Evolutionary conservation across 495 filamentous ascomycete species (phyloP), one percentile per base, ranked within the genome.

Genomic region (Tetracladium marchalianum): DNA sequence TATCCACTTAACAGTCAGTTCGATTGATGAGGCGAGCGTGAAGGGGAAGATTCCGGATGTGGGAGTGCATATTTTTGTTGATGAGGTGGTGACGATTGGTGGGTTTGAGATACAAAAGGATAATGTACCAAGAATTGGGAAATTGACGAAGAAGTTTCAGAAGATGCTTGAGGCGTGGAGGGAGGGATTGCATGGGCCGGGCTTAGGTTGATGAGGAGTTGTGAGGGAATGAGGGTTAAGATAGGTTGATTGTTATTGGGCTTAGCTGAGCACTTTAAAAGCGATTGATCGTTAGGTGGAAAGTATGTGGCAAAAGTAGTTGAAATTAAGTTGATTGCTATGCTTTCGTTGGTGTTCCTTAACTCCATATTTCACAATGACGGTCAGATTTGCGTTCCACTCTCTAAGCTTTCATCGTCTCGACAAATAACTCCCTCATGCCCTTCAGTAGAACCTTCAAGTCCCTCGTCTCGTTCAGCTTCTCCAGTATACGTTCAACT

Each of bases 361-460:
- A 7, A 27, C 22, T 27, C 7, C 3, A 7, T 27, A 27, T 3
- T 19, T 32, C 8, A 47, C 13, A 0, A 13, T 8, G 6, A 46
- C 22, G 7, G 6, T 11, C n/a, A n/a, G 11, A 31, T 9, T 13
- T 19, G 17, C n/a, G 47, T 5, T 45, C 33, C 46, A 39, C 15
- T 32, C 22, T 42, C 60, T 52, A 73, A 11, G 62, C 58, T 52
- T 74, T 73, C 61, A 76, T 65, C 27, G 70, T 67, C 62, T 78
- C 74, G 0, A 76, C 71, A 64, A 98, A 95, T 36, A 96, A 53
- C 54, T 83, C 84, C 60, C 92, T 78, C 89, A 98, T 98, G 15
- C 84, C 84, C 69, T 94, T 95, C 48, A 97, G 65, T 52, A 96
- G 78, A 18, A 72, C 69, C 2, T 78, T 78, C 58, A 98, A 71